Percentiles rank a stretch among this genome's conserved stretches.
These are phyloP conservation scores for Talaromyces sp. DNA, from an alignment of 2,329 filamentous ascomycete species.

Conservation along the genomic window DNA sequence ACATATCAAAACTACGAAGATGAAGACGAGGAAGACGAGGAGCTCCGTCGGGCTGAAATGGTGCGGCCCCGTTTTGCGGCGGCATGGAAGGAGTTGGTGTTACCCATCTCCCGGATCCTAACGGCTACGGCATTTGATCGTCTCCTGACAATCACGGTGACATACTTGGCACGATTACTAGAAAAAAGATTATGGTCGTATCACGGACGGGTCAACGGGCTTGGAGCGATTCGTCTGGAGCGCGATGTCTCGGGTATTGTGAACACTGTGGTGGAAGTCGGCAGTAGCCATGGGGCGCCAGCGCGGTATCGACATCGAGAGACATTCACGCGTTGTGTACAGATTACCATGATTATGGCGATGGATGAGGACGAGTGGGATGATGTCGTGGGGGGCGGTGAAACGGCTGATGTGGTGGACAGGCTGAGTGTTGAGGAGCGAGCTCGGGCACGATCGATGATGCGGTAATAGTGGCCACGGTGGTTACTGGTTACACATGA, in stretches of 20 bases:
- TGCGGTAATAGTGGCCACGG: conserved; percentile 37
- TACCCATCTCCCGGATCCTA: conserved; percentile 79
- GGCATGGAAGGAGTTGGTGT: conserved; percentile 81
- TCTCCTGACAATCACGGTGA: conserved; percentile 71
- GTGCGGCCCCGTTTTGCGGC: conserved; percentile 78
- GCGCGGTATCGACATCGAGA: conserved; percentile 73
- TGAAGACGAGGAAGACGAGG: conserved; percentile 33
- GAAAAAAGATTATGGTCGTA: conserved; percentile 86
- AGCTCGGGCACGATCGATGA: conserved; percentile 67
- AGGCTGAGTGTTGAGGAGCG: conserved; percentile 73
- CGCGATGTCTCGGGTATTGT: conserved; percentile 78
- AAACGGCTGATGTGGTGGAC: conserved; percentile 54
- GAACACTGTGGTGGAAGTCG: conserved; percentile 43
- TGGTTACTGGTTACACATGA: neutral
- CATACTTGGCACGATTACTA: conserved; percentile 72
- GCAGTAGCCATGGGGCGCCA: conserved; percentile 32
- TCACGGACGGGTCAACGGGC: conserved; percentile 73
- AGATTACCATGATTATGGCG: conserved; percentile 82
- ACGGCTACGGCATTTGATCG: conserved; percentile 72
- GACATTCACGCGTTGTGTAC: conserved; percentile 69
- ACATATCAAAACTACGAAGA: conserved; percentile 46
- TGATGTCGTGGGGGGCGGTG: conserved; percentile 59
- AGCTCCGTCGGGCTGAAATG: conserved; percentile 56
- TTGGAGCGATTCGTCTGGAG: conserved; percentile 80
- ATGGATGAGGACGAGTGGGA: conserved; percentile 98